Conservation (phyloP, 768 basidiomycete genomes). For the Pulveroboletus ravenelii region DNA sequence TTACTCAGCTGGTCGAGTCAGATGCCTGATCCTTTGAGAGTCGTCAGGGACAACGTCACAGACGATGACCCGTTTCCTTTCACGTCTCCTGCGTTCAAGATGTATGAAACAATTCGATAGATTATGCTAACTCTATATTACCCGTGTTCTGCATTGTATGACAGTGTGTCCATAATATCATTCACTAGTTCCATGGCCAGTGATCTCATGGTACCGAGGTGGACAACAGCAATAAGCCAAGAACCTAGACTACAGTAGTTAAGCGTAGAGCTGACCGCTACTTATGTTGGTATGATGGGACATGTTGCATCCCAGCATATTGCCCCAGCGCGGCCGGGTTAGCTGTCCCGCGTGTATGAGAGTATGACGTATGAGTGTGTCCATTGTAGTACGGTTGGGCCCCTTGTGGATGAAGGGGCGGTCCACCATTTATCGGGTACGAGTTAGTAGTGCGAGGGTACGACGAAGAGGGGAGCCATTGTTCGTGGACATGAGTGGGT, state of each 20-base stretch:
- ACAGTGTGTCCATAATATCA: constrained; percentile 11
- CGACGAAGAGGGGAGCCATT: constrained; percentile 21
- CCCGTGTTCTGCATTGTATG: constrained; percentile 26
- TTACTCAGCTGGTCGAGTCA: background rate
- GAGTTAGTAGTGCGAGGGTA: constrained; percentile 23
- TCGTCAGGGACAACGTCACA: constrained; percentile 37
- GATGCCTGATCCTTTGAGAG: background rate
- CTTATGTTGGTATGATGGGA: constrained; percentile 29
- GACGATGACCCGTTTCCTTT: constrained; percentile 76
- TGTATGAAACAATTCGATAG: constrained; percentile 76
- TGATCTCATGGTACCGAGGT: background rate
- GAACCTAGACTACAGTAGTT: background rate
- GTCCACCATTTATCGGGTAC: constrained; percentile 16
- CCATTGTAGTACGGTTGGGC: constrained; percentile 26
- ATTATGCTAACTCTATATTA: constrained; percentile 21
- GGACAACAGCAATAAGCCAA: constrained; percentile 10
- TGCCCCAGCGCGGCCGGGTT: constrained; percentile 19
- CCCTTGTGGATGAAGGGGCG: constrained; percentile 17
- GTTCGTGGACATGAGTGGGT: constrained; percentile 18
- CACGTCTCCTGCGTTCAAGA: constrained; percentile 56
- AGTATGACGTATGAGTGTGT: constrained; percentile 22
- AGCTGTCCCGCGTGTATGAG: constrained; percentile 25
- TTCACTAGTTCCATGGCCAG: background rate
- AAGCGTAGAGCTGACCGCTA: constrained; percentile 7
- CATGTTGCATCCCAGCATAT: constrained; percentile 25